Conservation (phyloP, 2,329 filamentous ascomycete species). For the Diplodia corticola region DNA sequence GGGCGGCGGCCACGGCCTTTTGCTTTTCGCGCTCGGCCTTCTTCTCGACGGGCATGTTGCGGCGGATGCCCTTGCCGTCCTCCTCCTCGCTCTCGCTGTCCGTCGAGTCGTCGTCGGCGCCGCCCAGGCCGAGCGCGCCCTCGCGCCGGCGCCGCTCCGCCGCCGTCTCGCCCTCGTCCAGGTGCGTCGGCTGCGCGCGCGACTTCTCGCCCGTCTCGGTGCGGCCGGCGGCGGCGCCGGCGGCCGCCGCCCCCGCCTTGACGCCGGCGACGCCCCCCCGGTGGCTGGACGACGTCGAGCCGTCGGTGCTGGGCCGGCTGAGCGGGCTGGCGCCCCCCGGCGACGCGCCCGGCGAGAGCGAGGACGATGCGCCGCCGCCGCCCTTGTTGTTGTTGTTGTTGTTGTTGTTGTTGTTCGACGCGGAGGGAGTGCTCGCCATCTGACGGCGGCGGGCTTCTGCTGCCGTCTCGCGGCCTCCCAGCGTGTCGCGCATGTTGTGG, state of each 20-base stretch:
- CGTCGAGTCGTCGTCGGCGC: conserved; percentile 33
- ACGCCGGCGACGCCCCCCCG: neutral
- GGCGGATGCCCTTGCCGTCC: conserved; percentile 22
- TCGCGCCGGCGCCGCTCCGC: conserved; percentile 73
- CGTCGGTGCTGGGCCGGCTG: conserved; percentile 31
- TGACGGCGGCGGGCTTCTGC: conserved; percentile 47
- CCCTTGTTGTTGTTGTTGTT: neutral
- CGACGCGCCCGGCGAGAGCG: neutral
- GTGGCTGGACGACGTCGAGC: neutral
- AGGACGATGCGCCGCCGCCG: neutral
- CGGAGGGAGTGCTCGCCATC: conserved; percentile 31
- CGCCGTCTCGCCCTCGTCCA: conserved; percentile 64
- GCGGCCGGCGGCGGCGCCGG: neutral
- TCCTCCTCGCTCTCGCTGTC: conserved; percentile 56
- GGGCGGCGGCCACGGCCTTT: neutral
- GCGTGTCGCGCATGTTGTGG: conserved; percentile 45
- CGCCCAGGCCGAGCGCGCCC: conserved; percentile 65
- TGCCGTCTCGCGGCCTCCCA: conserved; percentile 35
- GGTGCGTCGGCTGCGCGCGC: conserved; percentile 23
- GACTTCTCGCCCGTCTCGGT: conserved; percentile 26
- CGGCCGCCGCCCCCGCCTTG: no score
- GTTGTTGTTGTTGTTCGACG: no score
- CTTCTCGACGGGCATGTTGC: conserved; percentile 4
- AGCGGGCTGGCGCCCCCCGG: conserved; percentile 34
- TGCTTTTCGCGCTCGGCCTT: neutral